These are phyloP conservation scores for Irpex lacteus DNA, from an alignment of 1,284 basidiomycete species.

Conservation along the genomic window DNA sequence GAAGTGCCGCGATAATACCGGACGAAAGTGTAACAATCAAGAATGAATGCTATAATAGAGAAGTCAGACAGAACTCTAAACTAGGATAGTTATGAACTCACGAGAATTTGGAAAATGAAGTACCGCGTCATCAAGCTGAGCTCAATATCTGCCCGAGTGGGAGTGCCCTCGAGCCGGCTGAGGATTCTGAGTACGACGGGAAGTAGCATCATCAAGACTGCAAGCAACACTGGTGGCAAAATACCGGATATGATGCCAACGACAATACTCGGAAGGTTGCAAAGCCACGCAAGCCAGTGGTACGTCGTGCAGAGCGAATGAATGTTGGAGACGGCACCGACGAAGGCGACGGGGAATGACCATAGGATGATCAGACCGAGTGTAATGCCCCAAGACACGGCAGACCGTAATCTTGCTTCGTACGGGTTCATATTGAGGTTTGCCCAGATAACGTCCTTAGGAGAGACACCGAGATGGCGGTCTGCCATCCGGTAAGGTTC, in stretches of 20 bases:
- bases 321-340: constrained; percentile 86
- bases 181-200: constrained; percentile 84
- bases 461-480: constrained; percentile 72
- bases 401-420: constrained; percentile 67
- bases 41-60: constrained; percentile 72
- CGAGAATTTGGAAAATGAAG: constrained; percentile 90
- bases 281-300: constrained; percentile 83
- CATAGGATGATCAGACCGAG: constrained; percentile 69
- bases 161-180: constrained; percentile 78
- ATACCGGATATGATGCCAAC: constrained; percentile 91
- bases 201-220: constrained; percentile 88
- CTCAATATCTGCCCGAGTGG: constrained; percentile 80
- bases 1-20: constrained; percentile 74
- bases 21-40: constrained; percentile 81
- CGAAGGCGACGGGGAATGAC: constrained; percentile 81
- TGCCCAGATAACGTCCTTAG: constrained; percentile 88
- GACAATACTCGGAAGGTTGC: constrained; percentile 56
- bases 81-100: constrained; percentile 33
- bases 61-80: not conserved
- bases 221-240: constrained; percentile 81
- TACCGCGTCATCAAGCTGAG: constrained; percentile 89
- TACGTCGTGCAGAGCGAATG: constrained; percentile 63
- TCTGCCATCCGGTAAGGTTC: constrained; percentile 76
- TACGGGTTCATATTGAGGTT: constrained; percentile 91
- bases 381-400: constrained; percentile 61